A percentile compares a stretch with the other conserved stretches of the same genome.
phyloP scores from a whole-genome alignment of 768 basidiomycete genomes.

The Bullera alba region DNA sequence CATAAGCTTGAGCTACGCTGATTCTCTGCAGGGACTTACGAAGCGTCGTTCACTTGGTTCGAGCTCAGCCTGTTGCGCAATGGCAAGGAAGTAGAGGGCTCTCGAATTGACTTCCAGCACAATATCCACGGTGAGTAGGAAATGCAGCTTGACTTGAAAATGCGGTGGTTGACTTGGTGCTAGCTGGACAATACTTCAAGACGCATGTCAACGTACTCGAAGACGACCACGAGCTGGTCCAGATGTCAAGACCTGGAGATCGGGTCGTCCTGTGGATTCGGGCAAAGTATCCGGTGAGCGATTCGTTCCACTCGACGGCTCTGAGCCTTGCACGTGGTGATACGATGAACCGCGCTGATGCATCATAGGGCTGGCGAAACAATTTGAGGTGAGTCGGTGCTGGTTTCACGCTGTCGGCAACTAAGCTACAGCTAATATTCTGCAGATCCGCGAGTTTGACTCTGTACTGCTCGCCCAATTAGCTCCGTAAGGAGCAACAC shows the following conservation, averaged over 20 bases:
- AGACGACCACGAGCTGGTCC: conserved; percentile 12
- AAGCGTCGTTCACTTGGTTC: conserved; percentile 37
- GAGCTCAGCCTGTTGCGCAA: conserved; percentile 28
- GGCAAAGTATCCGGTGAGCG: conserved; percentile 34
- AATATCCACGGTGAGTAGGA: conserved; percentile 33
- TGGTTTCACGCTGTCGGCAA: too few relatives aligned
- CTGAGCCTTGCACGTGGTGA: too few relatives aligned
- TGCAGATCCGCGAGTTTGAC: too few relatives aligned
- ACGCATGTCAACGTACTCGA: conserved; percentile 14
- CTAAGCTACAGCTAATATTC: too few relatives aligned
- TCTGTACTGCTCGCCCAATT: too few relatives aligned
- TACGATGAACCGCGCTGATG: too few relatives aligned
- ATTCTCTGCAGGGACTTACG: conserved; percentile 27
- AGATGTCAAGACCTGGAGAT: conserved; percentile 23
- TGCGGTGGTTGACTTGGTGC: conserved; percentile 1
- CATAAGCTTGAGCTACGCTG: conserved; percentile 1
- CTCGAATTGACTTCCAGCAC: conserved; percentile 22
- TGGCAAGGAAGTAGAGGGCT: conserved; percentile 23
- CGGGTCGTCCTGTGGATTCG: conserved; percentile 31
- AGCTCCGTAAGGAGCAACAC: too few relatives aligned
- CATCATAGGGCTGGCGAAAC: too few relatives aligned
- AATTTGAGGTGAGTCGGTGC: too few relatives aligned
- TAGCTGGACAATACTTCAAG: conserved; percentile 40
- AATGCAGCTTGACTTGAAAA: neutral
- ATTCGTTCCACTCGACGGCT: too few relatives aligned